Evolutionary conservation across 1,284 basidiomycete genomes (phyloP).

Genomic region (Sporisorium reilianum): DNA sequence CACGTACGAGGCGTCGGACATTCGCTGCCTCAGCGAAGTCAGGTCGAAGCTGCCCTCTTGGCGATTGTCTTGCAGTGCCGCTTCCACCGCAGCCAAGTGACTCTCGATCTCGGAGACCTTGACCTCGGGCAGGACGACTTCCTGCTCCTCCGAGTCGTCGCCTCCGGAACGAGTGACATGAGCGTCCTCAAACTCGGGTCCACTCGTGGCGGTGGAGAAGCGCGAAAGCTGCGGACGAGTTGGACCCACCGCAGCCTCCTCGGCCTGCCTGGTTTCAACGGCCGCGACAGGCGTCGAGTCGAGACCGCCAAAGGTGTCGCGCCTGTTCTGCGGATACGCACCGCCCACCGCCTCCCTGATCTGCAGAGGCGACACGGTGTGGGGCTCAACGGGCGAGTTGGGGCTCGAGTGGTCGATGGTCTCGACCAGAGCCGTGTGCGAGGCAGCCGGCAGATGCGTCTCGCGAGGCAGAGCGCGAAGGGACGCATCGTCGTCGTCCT

Average conservation of each 20-base stretch:
- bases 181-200: constrained; percentile 10
- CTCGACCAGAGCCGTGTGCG: constrained; percentile 38
- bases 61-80: constrained; percentile 43
- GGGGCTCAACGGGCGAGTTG: constrained; percentile 12
- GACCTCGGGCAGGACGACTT: constrained; percentile 39
- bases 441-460: constrained; percentile 21
- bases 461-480: constrained; percentile 24
- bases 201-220: constrained; percentile 21
- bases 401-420: constrained; percentile 23
- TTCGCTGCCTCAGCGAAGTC: constrained; percentile 42
- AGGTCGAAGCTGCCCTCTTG: constrained; percentile 48
- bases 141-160: constrained; percentile 30
- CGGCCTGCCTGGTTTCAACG: background rate
- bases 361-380: background rate
- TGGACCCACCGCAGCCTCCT: background rate
- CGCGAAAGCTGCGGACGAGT: constrained; percentile 36
- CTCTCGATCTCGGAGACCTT: constrained; percentile 48
- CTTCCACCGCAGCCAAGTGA: constrained; percentile 47
- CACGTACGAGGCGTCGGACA: constrained; percentile 34
- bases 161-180: constrained; percentile 1
- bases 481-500: constrained; percentile 31
- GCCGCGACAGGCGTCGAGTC: constrained; percentile 17
- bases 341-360: background rate
- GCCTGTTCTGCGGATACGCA: constrained; percentile 13
- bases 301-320: constrained; percentile 43